phyloP scores from a whole-genome alignment of 192 early-diverging fungal species.

The Gamsiella multidivaricata region DNA sequence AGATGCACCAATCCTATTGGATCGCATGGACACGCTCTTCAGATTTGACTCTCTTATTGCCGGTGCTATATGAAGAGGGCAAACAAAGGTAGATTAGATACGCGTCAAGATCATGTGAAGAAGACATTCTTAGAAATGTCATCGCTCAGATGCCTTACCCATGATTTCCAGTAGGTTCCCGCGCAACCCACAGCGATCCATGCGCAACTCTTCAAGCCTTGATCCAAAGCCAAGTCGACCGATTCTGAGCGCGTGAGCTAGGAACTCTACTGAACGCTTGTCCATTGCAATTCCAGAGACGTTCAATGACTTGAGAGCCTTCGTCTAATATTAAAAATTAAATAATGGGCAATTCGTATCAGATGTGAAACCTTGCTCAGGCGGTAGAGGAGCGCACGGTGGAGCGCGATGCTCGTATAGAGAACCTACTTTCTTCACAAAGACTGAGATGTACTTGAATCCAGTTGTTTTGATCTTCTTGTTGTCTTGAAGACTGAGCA shows the following conservation, averaged over 20 bases:
- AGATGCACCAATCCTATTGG: slow-evolving; percentile 59
- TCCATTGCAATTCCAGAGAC: slow-evolving; percentile 77
- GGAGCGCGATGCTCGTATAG: no score
- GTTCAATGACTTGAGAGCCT: slow-evolving; percentile 71
- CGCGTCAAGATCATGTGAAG: no score
- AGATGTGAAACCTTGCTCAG: no score
- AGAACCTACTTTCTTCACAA: slow-evolving; percentile 69
- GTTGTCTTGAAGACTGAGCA: slow-evolving; percentile 78
- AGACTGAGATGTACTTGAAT: slow-evolving; percentile 78
- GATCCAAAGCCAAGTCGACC: slow-evolving; percentile 55
- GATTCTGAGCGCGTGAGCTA: slow-evolving; percentile 70
- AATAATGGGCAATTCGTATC: no score
- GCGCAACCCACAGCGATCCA: slow-evolving; percentile 56
- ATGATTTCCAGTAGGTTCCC: slow-evolving; percentile 52
- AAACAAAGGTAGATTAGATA: not conserved
- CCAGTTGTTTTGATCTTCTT: slow-evolving; percentile 75
- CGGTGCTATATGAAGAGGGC: slow-evolving; percentile 38
- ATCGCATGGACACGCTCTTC: slow-evolving; percentile 55
- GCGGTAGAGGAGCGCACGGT: no score
- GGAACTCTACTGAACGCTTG: slow-evolving; percentile 72
- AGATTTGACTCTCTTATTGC: slow-evolving; percentile 58
- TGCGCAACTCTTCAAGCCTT: slow-evolving; percentile 52
- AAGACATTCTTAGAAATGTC: no score
- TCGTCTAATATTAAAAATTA: slow-evolving; percentile 57
- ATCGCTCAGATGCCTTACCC: slow-evolving; percentile 23